These are phyloP conservation scores for Rhododendron simsii DNA, from an alignment of 148 eudicot species.

Conservation along the genomic window DNA sequence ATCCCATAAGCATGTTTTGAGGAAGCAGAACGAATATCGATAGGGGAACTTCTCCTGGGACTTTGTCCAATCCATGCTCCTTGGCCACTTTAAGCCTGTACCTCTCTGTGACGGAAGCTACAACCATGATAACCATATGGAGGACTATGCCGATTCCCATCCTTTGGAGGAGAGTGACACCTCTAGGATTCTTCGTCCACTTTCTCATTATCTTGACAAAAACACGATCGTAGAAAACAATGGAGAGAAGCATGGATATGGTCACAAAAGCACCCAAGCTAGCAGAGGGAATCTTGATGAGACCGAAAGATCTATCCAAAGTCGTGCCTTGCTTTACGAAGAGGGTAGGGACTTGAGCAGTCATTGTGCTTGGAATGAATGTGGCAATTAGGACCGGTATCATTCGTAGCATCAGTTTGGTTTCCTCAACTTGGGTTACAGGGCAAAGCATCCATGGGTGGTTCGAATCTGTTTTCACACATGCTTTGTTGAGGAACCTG, in stretches of 20 bases:
- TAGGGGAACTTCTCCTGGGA: conserved; percentile 50
- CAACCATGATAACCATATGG: conserved; percentile 52
- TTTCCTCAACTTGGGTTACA: conserved; percentile 76
- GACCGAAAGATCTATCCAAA: conserved; percentile 38
- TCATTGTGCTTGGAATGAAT: conserved; percentile 59
- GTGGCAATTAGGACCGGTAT: conserved; percentile 56
- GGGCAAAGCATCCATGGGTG: conserved; percentile 60
- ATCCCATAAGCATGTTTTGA: conserved; percentile 49
- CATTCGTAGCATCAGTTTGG: conserved; percentile 71
- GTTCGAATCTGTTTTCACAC: conserved; percentile 31
- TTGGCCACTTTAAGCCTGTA: conserved; percentile 44
- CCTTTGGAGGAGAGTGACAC: conserved; percentile 63
- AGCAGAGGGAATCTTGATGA: conserved; percentile 65
- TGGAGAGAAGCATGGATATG: conserved; percentile 49
- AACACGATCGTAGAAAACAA: conserved; percentile 51
- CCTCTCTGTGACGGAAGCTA: conserved; percentile 48
- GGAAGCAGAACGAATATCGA: conserved; percentile 31
- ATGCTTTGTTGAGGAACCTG: conserved; percentile 21
- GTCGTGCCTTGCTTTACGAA: conserved; percentile 85
- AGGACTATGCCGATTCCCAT: conserved; percentile 67
- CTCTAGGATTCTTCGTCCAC: conserved; percentile 67
- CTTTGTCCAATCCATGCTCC: conserved; percentile 41
- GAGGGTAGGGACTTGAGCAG: conserved; percentile 61
- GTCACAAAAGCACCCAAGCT: conserved; percentile 61
- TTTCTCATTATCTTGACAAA: conserved; percentile 41